Evolutionary conservation across 2,329 filamentous ascomycete genomes (phyloP), one percentile per base, ranked within the genome.

Genomic region (Phaeoacremonium minimum): DNA sequence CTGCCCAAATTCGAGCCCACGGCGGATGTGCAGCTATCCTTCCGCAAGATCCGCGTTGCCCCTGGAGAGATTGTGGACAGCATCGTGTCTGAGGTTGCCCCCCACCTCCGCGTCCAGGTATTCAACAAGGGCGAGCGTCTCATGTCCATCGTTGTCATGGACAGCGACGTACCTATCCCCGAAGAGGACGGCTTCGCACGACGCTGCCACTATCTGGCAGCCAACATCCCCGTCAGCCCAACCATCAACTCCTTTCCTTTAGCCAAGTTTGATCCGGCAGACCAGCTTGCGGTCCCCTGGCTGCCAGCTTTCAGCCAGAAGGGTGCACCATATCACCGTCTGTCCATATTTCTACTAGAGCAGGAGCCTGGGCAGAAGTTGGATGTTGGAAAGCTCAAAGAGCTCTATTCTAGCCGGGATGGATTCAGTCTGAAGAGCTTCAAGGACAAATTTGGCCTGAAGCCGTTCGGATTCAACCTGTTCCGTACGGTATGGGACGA

Each of bases 401-500:
- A 74, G 47, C 59, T 69, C 15, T 71, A 77, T 55, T 49, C 57
- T 15, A 45, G 47, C 30, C 77, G 85, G 35, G 75, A 90, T 33
- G 74, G 73, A 32, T 94, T 95, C 66, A 82, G 74, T 38, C 67
- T 95, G 43, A 82, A 87, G 55, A 79, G 77, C 43, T 85, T 94
- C 59, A 75, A 83, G 46, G 75, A 81, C 56, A 82, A 80, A 56
- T 78, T 87, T 57, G 63, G 68, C 40, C 67, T 93, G 43, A 73
- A 69, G 40, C 78, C 90, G 7, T 80, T 96, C 40, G 90, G 90
- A 30, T 85, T 88, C 50, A 87, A 81, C 56, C 67, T 98, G 50
- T 98, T 97, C 80, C 81, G 93, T 47, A 83, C 80, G 42, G 68
- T 85, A 46, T 97, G 90, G 87, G 93, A 98, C 60, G 86, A 93